Percentiles rank a stretch among this genome's conserved stretches.
These are phyloP conservation scores for Stemphylium lycopersici DNA, from an alignment of 2,329 filamentous ascomycete genomes.

Conservation along the genomic window DNA sequence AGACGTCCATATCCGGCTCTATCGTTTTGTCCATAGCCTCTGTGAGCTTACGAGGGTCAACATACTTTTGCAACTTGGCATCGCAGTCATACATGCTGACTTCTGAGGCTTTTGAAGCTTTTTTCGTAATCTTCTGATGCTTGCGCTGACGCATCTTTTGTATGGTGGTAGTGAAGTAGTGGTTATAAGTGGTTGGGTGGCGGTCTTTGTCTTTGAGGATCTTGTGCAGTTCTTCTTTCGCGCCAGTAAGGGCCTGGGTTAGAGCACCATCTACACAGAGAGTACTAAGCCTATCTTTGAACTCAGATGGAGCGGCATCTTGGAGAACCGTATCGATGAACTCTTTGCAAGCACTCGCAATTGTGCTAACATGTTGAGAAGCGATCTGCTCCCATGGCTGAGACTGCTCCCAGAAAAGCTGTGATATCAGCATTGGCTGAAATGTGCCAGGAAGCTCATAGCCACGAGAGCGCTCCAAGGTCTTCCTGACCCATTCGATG, in stretches of 20 bases:
- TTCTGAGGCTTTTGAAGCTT: background rate
- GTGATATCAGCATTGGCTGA: conserved; percentile 63
- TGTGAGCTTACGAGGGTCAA: no score
- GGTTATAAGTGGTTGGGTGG: conserved; percentile 63
- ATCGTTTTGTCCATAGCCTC: conserved; percentile 9
- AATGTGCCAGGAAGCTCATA: conserved; percentile 67
- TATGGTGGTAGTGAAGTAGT: conserved; percentile 44
- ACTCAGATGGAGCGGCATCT: conserved; percentile 50
- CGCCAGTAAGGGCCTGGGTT: conserved; percentile 39
- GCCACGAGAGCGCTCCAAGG: conserved; percentile 55
- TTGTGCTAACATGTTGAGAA: conserved; percentile 42
- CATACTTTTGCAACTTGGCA: no score
- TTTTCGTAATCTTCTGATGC: background rate
- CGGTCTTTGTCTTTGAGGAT: conserved; percentile 55
- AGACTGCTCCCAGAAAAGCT: conserved; percentile 67
- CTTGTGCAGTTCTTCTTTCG: conserved; percentile 50
- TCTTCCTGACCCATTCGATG: conserved; percentile 49
- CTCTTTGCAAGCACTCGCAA: conserved; percentile 42
- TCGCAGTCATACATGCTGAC: no score
- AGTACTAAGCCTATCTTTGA: conserved; percentile 46
- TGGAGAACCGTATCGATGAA: conserved; percentile 47
- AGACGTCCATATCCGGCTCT: conserved; percentile 44
- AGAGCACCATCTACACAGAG: conserved; percentile 54
- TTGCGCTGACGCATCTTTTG: conserved; percentile 29
- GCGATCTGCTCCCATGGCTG: conserved; percentile 58